A percentile compares a stretch with the other conserved stretches of the same genome.
These are phyloP conservation scores for Neonectria neomacrospora DNA, from an alignment of 2,329 filamentous ascomycete genomes.

Conservation along the genomic window DNA sequence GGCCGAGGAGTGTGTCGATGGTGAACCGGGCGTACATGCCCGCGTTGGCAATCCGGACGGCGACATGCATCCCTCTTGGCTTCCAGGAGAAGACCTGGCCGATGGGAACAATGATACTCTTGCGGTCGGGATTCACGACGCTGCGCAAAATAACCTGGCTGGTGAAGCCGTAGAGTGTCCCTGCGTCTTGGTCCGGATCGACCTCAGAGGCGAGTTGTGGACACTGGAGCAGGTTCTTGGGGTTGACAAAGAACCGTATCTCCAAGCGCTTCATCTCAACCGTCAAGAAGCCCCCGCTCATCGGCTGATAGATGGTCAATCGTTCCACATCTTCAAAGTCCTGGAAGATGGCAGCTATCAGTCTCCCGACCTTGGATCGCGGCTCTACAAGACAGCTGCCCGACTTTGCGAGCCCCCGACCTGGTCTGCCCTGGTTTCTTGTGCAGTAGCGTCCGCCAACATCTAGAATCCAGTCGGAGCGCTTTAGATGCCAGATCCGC, in stretches of 20 bases:
- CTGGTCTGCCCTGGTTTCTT: too few species aligned
- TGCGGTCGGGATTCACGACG: slow-evolving; percentile 50
- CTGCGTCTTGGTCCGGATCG: slow-evolving; percentile 67
- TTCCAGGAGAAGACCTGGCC: slow-evolving; percentile 49
- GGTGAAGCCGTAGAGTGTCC: slow-evolving; percentile 48
- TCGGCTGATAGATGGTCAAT: slow-evolving; percentile 53
- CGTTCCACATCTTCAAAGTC: slow-evolving; percentile 47
- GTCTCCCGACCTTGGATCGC: slow-evolving; percentile 52
- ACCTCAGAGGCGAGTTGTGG: slow-evolving; percentile 62
- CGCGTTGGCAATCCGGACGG: slow-evolving; percentile 42
- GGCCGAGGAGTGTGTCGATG: slow-evolving; percentile 65
- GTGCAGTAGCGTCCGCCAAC: slow-evolving; percentile 20
- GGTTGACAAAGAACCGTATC: slow-evolving; percentile 64
- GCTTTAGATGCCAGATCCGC: slow-evolving; percentile 43
- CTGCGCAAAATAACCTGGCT: slow-evolving; percentile 43
- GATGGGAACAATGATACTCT: slow-evolving; percentile 65
- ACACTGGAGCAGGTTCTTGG: slow-evolving; percentile 55
- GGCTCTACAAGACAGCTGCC: slow-evolving; percentile 51
- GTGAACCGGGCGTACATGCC: slow-evolving; percentile 60
- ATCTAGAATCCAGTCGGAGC: slow-evolving; percentile 50
- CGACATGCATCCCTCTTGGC: slow-evolving; percentile 56
- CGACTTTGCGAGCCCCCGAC: too few species aligned
- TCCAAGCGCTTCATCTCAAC: slow-evolving; percentile 65
- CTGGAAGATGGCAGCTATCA: slow-evolving; percentile 57
- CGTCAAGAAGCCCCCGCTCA: slow-evolving; percentile 37